Percentiles rank a stretch among this genome's conserved stretches.
Conservation (phyloP, 768 basidiomycete species). For the Lyophyllum shimeji region DNA sequence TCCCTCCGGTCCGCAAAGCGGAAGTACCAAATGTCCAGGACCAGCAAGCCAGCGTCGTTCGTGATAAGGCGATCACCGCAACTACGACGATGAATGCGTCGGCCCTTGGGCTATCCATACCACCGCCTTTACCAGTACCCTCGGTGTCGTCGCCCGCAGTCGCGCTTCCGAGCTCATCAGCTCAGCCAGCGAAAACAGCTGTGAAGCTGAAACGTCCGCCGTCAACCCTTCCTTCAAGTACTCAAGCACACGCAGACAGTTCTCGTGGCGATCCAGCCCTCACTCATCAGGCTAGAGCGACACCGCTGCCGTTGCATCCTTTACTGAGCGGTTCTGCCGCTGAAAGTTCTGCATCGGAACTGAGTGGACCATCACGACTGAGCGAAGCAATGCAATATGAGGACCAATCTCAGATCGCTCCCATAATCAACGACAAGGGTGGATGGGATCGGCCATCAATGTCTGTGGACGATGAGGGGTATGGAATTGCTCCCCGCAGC, state of each 20-base stretch:
- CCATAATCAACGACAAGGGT: slow-evolving; percentile 7
- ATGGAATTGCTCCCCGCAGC: background rate
- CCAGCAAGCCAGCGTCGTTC: background rate
- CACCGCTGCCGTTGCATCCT: background rate
- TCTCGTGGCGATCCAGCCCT: background rate
- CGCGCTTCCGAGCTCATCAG: background rate
- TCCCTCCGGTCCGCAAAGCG: background rate
- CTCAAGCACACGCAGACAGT: background rate
- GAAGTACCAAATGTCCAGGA: background rate
- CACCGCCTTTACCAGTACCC: background rate
- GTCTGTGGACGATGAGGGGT: slow-evolving; percentile 9
- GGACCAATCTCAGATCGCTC: slow-evolving; percentile 12
- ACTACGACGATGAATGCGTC: background rate
- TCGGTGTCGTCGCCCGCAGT: background rate
- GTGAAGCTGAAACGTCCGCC: background rate
- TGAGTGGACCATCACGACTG: background rate
- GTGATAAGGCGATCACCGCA: background rate
- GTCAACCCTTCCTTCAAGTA: background rate
- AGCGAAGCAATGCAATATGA: background rate
- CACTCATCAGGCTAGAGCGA: background rate
- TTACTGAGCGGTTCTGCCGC: background rate
- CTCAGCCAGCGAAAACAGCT: background rate
- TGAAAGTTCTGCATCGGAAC: background rate
- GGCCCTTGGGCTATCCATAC: background rate
- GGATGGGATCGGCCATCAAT: slow-evolving; percentile 10